Conservation (phyloP, 1,284 basidiomycete species). For the Moesziomyces aphidis region DNA sequence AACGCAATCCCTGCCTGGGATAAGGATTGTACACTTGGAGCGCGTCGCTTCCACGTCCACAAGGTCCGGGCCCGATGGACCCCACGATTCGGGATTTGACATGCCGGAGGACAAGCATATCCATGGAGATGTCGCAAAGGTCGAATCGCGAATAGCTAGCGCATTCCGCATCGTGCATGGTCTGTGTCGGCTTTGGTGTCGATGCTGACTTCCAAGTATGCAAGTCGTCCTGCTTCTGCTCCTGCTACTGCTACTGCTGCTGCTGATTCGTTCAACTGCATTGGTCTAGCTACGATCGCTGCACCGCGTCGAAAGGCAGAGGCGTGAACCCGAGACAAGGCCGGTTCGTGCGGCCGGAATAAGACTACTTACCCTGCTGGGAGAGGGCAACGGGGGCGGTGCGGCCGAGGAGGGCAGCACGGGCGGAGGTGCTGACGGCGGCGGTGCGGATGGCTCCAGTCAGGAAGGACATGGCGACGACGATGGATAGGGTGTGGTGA, state of each 20-base stretch:
- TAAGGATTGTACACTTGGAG: too few species aligned
- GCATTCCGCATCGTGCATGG: too few species aligned
- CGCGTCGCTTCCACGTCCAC: too few species aligned
- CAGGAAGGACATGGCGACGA: slow-evolving; percentile 54
- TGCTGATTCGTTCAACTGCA: neutral
- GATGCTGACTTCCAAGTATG: neutral
- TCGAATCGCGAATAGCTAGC: too few species aligned
- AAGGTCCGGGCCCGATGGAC: too few species aligned
- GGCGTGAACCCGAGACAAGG: neutral
- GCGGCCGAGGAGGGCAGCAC: slow-evolving; percentile 46
- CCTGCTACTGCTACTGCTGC: slow-evolving; percentile 1
- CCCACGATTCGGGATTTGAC: too few species aligned
- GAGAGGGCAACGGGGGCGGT: slow-evolving; percentile 43
- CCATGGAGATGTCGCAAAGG: too few species aligned
- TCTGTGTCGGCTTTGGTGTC: neutral
- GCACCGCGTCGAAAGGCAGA: slow-evolving; percentile 3
- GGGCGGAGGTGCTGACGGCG: slow-evolving; percentile 55
- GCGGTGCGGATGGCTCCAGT: slow-evolving; percentile 61
- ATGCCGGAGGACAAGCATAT: too few species aligned
- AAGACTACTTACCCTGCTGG: slow-evolving; percentile 42
- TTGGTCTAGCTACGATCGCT: neutral
- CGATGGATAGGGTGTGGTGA: slow-evolving; percentile 4
- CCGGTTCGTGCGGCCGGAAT: too few species aligned
- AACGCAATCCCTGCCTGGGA: too few species aligned
- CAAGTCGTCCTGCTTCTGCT: neutral